These are phyloP conservation scores for Salix viminalis DNA, from an alignment of 345 rosid species.

Conservation along the genomic window DNA sequence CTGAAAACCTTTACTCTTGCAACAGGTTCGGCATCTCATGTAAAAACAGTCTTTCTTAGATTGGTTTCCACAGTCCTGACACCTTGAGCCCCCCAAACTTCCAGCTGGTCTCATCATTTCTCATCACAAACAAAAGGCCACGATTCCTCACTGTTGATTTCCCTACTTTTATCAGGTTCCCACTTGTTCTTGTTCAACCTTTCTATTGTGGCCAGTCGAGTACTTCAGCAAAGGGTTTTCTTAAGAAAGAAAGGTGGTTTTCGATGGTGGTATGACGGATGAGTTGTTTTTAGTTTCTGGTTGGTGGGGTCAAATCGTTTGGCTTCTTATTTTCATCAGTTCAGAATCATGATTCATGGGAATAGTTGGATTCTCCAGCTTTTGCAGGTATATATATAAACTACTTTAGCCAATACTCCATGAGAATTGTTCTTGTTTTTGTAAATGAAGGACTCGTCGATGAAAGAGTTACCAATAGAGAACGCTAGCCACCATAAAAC, in stretches of 20 bases:
- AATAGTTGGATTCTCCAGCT: neutral
- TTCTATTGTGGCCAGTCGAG: neutral
- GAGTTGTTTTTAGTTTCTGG: neutral
- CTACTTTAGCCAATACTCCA: neutral
- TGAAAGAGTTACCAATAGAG: neutral
- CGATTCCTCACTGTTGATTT: neutral
- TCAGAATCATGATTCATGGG: neutral
- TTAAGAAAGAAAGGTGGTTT: neutral
- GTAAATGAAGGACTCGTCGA: neutral
- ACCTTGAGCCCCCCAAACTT: conserved; percentile 29
- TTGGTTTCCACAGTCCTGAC: conserved; percentile 73
- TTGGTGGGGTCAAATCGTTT: neutral
- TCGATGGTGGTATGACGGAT: neutral
- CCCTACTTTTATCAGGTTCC: neutral
- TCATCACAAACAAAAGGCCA: neutral
- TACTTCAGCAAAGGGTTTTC: neutral
- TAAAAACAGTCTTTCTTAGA: conserved; percentile 57
- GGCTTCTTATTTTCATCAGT: neutral
- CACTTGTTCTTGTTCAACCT: neutral
- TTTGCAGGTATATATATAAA: neutral
- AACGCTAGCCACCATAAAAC: neutral
- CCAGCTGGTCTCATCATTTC: conserved; percentile 8
- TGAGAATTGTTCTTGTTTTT: neutral
- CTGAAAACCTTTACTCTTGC: conserved; percentile 49
- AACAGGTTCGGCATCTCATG: conserved; percentile 60